Evolutionary conservation across 495 filamentous ascomycete genomes (phyloP).

Genomic region (Penicillium samsonianum): DNA sequence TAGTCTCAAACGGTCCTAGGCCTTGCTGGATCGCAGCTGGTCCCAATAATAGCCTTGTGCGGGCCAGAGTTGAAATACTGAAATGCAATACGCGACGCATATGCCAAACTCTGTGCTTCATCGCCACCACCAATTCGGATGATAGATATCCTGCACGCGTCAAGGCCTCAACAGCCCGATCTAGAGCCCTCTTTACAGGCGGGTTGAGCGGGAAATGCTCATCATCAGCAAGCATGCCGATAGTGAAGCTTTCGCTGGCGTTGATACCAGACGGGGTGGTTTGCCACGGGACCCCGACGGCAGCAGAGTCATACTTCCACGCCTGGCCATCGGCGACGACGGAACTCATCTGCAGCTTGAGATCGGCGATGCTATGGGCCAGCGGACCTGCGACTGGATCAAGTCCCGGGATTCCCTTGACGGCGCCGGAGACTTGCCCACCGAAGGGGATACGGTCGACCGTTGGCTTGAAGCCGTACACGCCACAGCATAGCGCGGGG

Average conservation of each 20-base stretch:
- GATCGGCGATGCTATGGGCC: slow-evolving; percentile 54
- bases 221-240: slow-evolving; percentile 58
- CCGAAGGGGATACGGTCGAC: slow-evolving; percentile 50
- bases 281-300: slow-evolving; percentile 22
- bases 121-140: slow-evolving; percentile 33
- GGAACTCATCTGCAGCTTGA: slow-evolving; percentile 58
- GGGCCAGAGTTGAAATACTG: slow-evolving; percentile 37
- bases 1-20: slow-evolving; percentile 19
- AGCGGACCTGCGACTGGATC: slow-evolving; percentile 51
- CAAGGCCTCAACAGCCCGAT: slow-evolving; percentile 42
- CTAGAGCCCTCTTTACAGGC: slow-evolving; percentile 49
- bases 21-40: slow-evolving; percentile 32
- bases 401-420: slow-evolving; percentile 18
- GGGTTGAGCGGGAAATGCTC: slow-evolving; percentile 54
- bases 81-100: slow-evolving; percentile 25
- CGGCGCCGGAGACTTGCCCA: slow-evolving; percentile 22
- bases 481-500: slow-evolving; percentile 61
- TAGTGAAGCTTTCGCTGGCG: slow-evolving; percentile 25
- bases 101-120: slow-evolving; percentile 17
- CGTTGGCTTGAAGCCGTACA: slow-evolving; percentile 65
- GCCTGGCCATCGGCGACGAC: slow-evolving; percentile 49
- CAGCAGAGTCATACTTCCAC: slow-evolving; percentile 38
- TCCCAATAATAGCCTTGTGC: slow-evolving; percentile 23
- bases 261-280: background rate
- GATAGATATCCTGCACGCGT: slow-evolving; percentile 42